Base-by-base conservation (phyloP, 768 basidiomycete species). In the Strobilomyces echinocephalus region DNA sequence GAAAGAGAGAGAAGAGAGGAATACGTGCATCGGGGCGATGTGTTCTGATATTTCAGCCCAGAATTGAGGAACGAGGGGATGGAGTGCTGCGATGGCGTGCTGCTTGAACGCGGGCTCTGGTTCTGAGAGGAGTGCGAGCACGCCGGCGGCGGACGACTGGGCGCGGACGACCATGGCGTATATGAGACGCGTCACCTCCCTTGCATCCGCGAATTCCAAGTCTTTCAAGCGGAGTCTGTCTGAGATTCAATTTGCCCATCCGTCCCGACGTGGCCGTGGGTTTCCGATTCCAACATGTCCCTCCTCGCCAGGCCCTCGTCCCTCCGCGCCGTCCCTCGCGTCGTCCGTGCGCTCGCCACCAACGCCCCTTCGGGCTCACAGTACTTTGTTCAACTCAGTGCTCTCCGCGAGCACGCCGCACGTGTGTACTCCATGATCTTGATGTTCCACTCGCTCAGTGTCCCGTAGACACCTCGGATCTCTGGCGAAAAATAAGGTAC, bases 1-100 rank as follows among this genome's bases (percentile, higher is more conserved):
- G 28, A 15, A n/a, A 47, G 45, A n/a, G 49, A 54, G 35, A 18
- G 49, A 50, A 26, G 50, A 42, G 34, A 54, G 58, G 35, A 47
- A 54, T 46, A 75, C 91, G 63, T 69, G 91, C 95, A 98, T 93
- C 54, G 84, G 74, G 33, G 88, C 81, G 63, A 97, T 87, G 67
- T 90, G 84, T 71, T 99, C 97, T 61, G 92, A 94, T 64, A 98
- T 95, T 78, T 99, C 97, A 44, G 95, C 88, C 97, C 97, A 99
- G 72, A 97, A 98, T 63, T 90, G 87, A 36, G 94, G 84, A 8
- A 98, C 92, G 42, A 97, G 81, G 15, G 81, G 74, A 64, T 84
- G 88, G 49, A 99, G 79, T 42, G 86, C 80, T 46, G 82, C 82
- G 62, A 99, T 83, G 21, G 97, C 97, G 77, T 97, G 89, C 63